Conservation (phyloP, 129 eudicot genomes). For the Arctium lappa region DNA sequence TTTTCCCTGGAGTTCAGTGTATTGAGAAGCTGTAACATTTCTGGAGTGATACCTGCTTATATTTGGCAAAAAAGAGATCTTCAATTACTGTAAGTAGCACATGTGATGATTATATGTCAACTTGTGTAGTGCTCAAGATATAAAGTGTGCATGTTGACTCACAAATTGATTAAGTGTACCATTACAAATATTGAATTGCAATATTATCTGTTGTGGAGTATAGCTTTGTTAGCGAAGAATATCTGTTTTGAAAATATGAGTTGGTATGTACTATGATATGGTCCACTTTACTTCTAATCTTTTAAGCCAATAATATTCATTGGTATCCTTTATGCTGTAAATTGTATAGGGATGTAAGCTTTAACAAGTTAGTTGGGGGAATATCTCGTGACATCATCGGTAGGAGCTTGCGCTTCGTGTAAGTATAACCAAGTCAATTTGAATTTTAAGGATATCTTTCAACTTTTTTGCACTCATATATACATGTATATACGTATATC, state of each 20-base stretch:
- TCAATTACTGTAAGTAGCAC: conserved; percentile 50
- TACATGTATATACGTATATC: background rate
- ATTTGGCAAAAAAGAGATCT: conserved; percentile 49
- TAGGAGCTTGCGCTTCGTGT: conserved; percentile 27
- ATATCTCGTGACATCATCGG: conserved; percentile 23
- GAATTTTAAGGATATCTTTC: background rate
- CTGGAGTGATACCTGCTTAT: conserved; percentile 61
- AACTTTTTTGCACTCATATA: background rate
- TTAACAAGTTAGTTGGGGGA: conserved; percentile 22
- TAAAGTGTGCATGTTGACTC: background rate
- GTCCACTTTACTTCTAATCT: background rate
- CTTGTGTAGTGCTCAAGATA: background rate
- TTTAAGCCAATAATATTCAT: background rate
- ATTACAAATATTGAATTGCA: background rate
- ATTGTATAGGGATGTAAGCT: conserved; percentile 26
- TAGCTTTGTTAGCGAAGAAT: background rate
- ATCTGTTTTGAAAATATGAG: background rate
- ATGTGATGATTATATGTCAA: background rate
- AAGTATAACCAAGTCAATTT: conserved; percentile 10
- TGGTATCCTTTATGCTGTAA: background rate
- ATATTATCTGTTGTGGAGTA: background rate
- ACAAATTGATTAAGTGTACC: background rate
- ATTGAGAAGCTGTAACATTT: conserved; percentile 64
- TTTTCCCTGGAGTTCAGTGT: conserved; percentile 43
- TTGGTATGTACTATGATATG: background rate